phyloP scores from a whole-genome alignment of 2,329 filamentous ascomycete genomes.

The Davidsoniella virescens region DNA sequence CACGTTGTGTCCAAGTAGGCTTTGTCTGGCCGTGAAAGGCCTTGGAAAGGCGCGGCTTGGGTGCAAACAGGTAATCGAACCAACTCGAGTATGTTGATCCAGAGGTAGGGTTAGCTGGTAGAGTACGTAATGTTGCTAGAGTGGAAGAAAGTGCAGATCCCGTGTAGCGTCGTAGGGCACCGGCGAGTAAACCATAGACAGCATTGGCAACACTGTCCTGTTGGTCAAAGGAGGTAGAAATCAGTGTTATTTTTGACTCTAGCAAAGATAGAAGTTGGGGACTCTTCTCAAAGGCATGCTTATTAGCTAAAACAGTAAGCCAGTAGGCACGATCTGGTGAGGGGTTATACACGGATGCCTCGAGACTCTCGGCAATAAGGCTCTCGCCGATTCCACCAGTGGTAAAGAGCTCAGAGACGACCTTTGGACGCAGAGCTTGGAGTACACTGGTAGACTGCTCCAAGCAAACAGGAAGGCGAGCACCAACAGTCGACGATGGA shows the following conservation, averaged over 20 bases:
- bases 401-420: conserved; percentile 23
- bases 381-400: conserved; percentile 21
- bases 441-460: conserved; percentile 24
- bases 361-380: conserved; percentile 16
- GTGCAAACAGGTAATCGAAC: conserved; percentile 27
- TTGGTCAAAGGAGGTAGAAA: conserved; percentile 2
- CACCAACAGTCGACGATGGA: not conserved
- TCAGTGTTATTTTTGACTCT: conserved; percentile 13
- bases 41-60: conserved; percentile 23
- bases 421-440: conserved; percentile 21
- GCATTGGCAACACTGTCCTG: conserved; percentile 4
- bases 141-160: conserved; percentile 21
- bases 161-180: conserved; percentile 24
- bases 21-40: conserved; percentile 28
- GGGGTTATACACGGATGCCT: not conserved
- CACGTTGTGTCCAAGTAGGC: conserved; percentile 32
- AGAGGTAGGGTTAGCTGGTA: conserved; percentile 18
- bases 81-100: conserved; percentile 27
- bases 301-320: conserved; percentile 29
- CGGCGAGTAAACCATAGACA: conserved; percentile 19
- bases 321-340: conserved; percentile 16
- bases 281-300: conserved; percentile 24
- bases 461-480: not conserved
- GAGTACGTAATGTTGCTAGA: conserved; percentile 22
- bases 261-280: conserved; percentile 13